Percentiles rank a stretch among this genome's conserved stretches.
phyloP scores from a whole-genome alignment of 345 rosid genomes.

The Euphorbia tirucalli region DNA sequence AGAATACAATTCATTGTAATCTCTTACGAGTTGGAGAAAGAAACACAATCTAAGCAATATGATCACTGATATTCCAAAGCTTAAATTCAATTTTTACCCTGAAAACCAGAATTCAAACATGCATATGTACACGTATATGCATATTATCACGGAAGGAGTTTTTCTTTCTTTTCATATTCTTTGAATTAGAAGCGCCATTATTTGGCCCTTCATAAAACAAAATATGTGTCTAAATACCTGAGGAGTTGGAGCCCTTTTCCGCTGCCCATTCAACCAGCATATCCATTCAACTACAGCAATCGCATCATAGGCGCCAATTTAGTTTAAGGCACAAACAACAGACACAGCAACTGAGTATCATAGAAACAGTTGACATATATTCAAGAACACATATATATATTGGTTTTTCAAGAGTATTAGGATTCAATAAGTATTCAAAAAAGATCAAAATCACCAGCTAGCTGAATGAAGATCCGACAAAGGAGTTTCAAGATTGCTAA shows the following conservation, averaged over 20 bases:
- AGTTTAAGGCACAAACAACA: constrained; percentile 5
- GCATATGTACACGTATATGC: background rate
- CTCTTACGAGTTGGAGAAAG: background rate
- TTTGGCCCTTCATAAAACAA: background rate
- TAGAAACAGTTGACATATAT: background rate
- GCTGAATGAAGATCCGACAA: background rate
- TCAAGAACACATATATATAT: too few species aligned
- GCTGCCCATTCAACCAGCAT: constrained; percentile 97
- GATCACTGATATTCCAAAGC: background rate
- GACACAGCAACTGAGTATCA: background rate
- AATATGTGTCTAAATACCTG: constrained; percentile 48
- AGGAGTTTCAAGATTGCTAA: too few species aligned
- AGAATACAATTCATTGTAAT: background rate
- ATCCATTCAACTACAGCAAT: constrained; percentile 90
- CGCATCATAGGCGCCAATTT: constrained; percentile 17
- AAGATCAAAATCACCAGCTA: background rate
- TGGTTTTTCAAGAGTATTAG: background rate
- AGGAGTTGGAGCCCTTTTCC: constrained; percentile 75
- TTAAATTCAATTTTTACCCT: background rate
- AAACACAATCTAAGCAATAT: background rate
- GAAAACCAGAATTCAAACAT: background rate
- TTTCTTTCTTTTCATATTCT: background rate
- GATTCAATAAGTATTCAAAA: constrained; percentile 11
- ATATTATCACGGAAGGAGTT: background rate
- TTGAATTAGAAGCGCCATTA: background rate